These are phyloP conservation scores for Corrigiola litoralis DNA, from an alignment of 179 eudicot genomes.

Conservation along the genomic window DNA sequence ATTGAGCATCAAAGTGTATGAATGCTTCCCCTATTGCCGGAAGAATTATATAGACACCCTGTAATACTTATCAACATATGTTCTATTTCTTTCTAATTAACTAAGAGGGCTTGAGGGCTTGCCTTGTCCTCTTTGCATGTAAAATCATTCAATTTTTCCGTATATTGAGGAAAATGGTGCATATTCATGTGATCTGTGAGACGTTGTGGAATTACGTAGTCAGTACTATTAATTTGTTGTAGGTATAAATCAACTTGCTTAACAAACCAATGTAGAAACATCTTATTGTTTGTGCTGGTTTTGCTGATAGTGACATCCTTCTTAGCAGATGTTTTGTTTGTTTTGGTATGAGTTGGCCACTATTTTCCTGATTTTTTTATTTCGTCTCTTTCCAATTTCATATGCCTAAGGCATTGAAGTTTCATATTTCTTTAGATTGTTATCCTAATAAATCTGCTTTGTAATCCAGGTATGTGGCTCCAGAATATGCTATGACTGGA, in stretches of 20 bases:
- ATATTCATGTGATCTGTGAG: constrained; percentile 1
- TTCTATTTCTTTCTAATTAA: background rate
- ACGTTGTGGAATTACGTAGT: too few species aligned
- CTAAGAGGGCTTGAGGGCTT: background rate
- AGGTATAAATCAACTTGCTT: background rate
- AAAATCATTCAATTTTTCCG: background rate
- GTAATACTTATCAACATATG: background rate
- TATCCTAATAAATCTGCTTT: background rate
- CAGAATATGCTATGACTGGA: constrained; percentile 98
- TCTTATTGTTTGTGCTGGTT: too few species aligned
- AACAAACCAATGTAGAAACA: background rate
- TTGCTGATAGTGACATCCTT: too few species aligned
- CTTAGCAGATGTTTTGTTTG: too few species aligned
- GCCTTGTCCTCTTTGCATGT: background rate
- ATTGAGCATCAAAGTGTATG: background rate
- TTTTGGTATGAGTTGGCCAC: too few species aligned
- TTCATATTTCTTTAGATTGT: background rate
- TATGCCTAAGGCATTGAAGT: background rate
- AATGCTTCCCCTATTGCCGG: constrained; percentile 1
- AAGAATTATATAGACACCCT: background rate
- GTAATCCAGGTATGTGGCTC: constrained; percentile 77
- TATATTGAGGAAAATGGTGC: background rate
- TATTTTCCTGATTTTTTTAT: too few species aligned
- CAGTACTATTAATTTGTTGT: too few species aligned
- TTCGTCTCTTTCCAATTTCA: background rate